These are phyloP conservation scores for Prunus kanzakura DNA, from an alignment of 306 rosid genomes.

Conservation along the genomic window DNA sequence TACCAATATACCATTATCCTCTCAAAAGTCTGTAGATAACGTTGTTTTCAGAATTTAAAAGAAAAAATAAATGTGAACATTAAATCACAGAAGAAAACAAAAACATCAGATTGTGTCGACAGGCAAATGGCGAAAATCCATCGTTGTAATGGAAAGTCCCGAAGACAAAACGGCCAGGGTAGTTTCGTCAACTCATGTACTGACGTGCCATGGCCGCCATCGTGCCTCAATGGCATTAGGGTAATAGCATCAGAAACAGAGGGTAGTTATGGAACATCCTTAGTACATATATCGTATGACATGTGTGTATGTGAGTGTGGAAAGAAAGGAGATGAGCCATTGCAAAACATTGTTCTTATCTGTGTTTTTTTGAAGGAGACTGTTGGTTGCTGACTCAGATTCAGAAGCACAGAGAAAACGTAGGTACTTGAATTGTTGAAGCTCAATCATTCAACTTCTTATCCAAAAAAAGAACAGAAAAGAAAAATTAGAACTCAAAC, in stretches of 20 bases:
- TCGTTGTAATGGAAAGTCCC: too few species aligned
- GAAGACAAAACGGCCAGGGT: background rate
- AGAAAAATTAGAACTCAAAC: background rate
- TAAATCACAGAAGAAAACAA: background rate
- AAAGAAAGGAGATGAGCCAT: background rate
- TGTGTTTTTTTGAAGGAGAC: background rate
- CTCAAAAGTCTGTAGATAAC: background rate
- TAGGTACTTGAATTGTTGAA: slow-evolving; percentile 1
- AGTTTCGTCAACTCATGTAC: background rate
- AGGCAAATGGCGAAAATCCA: too few species aligned
- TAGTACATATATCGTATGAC: background rate
- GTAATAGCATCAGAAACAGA: background rate
- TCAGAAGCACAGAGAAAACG: background rate
- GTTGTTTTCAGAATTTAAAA: slow-evolving; percentile 2
- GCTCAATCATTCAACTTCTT: background rate
- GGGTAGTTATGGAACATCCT: background rate
- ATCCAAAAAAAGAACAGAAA: background rate
- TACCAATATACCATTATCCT: slow-evolving; percentile 9
- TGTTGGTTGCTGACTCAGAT: slow-evolving; percentile 11
- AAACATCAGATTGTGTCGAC: background rate
- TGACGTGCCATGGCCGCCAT: background rate
- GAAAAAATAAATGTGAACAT: background rate
- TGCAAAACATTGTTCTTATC: background rate
- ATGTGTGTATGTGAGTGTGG: background rate
- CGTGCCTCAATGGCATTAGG: background rate